Conservation (phyloP, 345 rosid species). For the Eucalyptus cloeziana region DNA sequence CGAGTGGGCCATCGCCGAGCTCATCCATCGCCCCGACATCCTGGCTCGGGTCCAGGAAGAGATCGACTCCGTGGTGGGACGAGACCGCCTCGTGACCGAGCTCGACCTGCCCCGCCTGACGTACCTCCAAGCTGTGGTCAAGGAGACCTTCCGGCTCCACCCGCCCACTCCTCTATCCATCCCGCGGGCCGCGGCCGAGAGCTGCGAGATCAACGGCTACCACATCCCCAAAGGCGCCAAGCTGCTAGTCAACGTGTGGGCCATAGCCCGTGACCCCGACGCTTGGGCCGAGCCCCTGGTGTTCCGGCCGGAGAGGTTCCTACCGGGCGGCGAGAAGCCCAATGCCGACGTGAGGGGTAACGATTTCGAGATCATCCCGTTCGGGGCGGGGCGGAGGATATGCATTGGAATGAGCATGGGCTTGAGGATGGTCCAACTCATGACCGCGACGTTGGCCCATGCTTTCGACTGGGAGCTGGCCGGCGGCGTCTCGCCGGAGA, state of each 20-base stretch:
- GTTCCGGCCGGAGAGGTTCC: constrained; percentile 62
- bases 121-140: constrained; percentile 70
- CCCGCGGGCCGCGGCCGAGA: constrained; percentile 43
- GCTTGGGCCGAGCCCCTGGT: constrained; percentile 51
- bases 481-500: constrained; percentile 25
- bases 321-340: constrained; percentile 50
- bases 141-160: constrained; percentile 75
- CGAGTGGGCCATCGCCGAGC: constrained; percentile 85
- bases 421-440: constrained; percentile 45
- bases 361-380: constrained; percentile 64
- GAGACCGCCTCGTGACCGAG: constrained; percentile 29
- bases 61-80: constrained; percentile 54
- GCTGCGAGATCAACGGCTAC: constrained; percentile 63
- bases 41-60: constrained; percentile 36
- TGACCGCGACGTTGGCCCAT: constrained; percentile 48
- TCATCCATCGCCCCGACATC: constrained; percentile 54
- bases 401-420: constrained; percentile 75
- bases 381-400: constrained; percentile 77
- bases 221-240: constrained; percentile 61
- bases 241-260: constrained; percentile 60
- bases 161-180: constrained; percentile 75
- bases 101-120: constrained; percentile 38
- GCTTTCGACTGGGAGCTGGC: constrained; percentile 72
- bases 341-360: constrained; percentile 50
- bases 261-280: constrained; percentile 73